Evolutionary conservation across 2,329 filamentous ascomycete species (phyloP).

Genomic region (Stachybotrys chartarum): DNA sequence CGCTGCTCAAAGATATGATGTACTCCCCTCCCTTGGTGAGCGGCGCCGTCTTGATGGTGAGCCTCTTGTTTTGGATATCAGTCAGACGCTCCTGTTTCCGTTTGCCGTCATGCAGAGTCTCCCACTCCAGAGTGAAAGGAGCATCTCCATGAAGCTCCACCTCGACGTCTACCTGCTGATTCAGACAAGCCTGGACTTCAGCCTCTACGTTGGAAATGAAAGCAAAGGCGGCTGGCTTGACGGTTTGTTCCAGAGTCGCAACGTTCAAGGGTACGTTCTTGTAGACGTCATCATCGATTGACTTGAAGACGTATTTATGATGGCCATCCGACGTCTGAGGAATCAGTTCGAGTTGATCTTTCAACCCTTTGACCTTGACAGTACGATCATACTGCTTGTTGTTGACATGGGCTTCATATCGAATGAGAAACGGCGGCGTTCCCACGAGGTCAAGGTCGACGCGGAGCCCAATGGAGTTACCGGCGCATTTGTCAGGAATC

Average conservation of each 20-base stretch:
- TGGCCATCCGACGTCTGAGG: slow-evolving; percentile 76
- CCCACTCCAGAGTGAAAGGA: slow-evolving; percentile 87
- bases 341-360: slow-evolving; percentile 77
- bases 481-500: slow-evolving; percentile 91
- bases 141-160: slow-evolving; percentile 73
- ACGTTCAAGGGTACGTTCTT: slow-evolving; percentile 53
- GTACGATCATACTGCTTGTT: slow-evolving; percentile 47
- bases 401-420: slow-evolving; percentile 65
- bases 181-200: slow-evolving; percentile 67
- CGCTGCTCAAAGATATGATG: slow-evolving; percentile 73
- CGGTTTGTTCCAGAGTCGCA: slow-evolving; percentile 72
- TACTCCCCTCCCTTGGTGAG: slow-evolving; percentile 84
- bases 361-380: slow-evolving; percentile 59
- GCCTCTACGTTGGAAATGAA: slow-evolving; percentile 51
- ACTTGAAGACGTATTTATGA: slow-evolving; percentile 79
- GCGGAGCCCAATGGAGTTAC: slow-evolving; percentile 82
- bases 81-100: slow-evolving; percentile 61
- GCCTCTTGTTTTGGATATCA: slow-evolving; percentile 54
- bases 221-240: slow-evolving; percentile 87
- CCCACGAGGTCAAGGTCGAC: slow-evolving; percentile 87
- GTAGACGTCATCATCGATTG: slow-evolving; percentile 80
- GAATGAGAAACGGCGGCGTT: slow-evolving; percentile 82
- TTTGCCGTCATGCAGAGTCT: slow-evolving; percentile 83
- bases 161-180: slow-evolving; percentile 68
- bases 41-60: slow-evolving; percentile 67